phyloP scores from a whole-genome alignment of 805 yeast species.

The Scheffersomyces lignosus region DNA sequence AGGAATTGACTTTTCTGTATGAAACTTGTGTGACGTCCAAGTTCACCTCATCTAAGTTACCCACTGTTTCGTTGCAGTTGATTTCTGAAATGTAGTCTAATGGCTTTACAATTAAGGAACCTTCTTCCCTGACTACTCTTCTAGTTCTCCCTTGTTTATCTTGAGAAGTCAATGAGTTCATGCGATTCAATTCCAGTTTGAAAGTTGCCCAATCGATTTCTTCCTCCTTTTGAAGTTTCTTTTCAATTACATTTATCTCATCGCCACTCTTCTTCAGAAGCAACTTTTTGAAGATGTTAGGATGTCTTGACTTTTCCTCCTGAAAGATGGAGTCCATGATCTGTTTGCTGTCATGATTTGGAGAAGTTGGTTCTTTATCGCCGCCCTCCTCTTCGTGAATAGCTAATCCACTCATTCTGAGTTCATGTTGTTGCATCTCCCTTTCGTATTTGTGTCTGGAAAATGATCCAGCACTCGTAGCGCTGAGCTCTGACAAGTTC shows the following conservation, averaged over 20 bases:
- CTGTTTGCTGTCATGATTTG: constrained; percentile 15
- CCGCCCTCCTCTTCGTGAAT: constrained; percentile 20
- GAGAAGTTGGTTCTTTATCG: constrained; percentile 5
- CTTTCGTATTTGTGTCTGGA: constrained; percentile 66
- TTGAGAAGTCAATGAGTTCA: constrained; percentile 25
- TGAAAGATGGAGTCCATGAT: constrained; percentile 44
- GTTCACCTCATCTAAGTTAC: constrained; percentile 10
- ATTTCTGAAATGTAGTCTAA: constrained; percentile 43
- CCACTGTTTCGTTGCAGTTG: constrained; percentile 38
- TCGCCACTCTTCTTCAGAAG: constrained; percentile 29
- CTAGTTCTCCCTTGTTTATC: constrained; percentile 73
- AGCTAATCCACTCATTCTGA: constrained; percentile 20
- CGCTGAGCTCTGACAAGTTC: constrained; percentile 70
- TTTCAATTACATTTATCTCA: constrained; percentile 31
- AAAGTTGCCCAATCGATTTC: constrained; percentile 40
- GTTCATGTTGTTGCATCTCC: constrained; percentile 23
- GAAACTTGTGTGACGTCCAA: constrained; percentile 9
- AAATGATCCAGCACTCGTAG: constrained; percentile 86
- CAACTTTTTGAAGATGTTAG: constrained; percentile 47
- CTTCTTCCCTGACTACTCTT: constrained; percentile 46
- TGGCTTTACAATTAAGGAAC: constrained; percentile 41
- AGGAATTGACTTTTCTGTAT: constrained; percentile 29
- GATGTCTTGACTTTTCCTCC: constrained; percentile 41
- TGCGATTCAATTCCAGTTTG: constrained; percentile 44
- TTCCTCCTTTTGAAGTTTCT: constrained; percentile 28